Evolutionary conservation across 176 grass and related monocot species (phyloP).

Genomic region (Carex kokanica): DNA sequence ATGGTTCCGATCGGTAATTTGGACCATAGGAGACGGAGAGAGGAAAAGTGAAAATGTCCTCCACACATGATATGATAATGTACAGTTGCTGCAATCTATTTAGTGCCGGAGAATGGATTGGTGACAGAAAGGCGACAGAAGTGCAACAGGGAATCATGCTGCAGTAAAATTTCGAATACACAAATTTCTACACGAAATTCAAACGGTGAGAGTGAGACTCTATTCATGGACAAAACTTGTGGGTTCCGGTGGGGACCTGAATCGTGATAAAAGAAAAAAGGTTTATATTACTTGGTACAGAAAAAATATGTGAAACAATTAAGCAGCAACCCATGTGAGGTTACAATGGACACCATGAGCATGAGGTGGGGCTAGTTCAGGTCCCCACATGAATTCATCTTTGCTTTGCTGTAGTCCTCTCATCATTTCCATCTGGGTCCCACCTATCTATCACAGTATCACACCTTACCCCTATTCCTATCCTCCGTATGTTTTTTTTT

Average conservation of each 20-base stretch:
- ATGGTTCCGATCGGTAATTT: too few relatives aligned
- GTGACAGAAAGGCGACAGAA: background rate
- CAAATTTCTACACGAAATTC: background rate
- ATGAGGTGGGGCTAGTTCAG: conserved; percentile 9
- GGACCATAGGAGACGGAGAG: background rate
- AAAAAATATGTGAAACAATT: background rate
- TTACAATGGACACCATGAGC: conserved; percentile 28
- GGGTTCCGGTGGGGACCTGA: background rate
- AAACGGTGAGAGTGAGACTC: background rate
- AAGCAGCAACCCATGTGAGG: conserved; percentile 50
- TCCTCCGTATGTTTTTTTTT: background rate
- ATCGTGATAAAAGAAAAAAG: background rate
- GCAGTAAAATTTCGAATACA: background rate
- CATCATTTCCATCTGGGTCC: conserved; percentile 12
- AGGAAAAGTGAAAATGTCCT: background rate
- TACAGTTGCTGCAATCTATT: background rate
- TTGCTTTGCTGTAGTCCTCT: conserved; percentile 29
- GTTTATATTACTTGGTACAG: background rate
- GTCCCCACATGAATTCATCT: conserved; percentile 21
- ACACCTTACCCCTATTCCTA: background rate
- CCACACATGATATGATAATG: background rate
- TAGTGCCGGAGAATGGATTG: background rate
- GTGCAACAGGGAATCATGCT: background rate
- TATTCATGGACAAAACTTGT: background rate
- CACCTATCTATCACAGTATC: conserved; percentile 25